Evolutionary conservation across 805 yeast species (phyloP).

Genomic region (Candida maris): DNA sequence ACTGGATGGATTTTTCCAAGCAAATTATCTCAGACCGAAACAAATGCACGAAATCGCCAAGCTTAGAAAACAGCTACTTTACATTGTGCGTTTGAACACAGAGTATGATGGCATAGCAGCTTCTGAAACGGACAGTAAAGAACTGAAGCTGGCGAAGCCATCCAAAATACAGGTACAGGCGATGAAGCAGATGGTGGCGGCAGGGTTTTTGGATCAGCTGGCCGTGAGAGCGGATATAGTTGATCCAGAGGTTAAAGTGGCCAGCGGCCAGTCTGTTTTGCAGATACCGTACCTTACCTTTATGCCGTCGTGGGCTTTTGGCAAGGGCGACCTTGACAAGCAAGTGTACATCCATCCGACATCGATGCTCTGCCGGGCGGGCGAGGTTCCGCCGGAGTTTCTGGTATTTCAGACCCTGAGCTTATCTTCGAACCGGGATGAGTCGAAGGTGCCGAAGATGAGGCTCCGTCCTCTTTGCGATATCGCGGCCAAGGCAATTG

Average conservation of each 20-base stretch:
- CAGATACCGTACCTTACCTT: constrained; percentile 65
- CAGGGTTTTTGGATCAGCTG: constrained; percentile 90
- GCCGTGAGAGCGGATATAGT: constrained; percentile 78
- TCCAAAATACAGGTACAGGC: constrained; percentile 65
- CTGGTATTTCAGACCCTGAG: constrained; percentile 71
- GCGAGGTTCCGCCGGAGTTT: constrained; percentile 75
- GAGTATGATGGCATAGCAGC: constrained; percentile 57
- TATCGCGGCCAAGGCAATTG: constrained; percentile 66
- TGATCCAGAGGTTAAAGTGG: constrained; percentile 56
- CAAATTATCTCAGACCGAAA: constrained; percentile 72
- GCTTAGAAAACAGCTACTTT: constrained; percentile 73
- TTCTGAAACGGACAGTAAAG: constrained; percentile 35
- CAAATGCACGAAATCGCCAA: constrained; percentile 81
- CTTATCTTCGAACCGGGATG: constrained; percentile 43
- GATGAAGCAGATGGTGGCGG: constrained; percentile 84
- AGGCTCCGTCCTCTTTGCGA: constrained; percentile 78
- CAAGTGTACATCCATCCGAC: constrained; percentile 77
- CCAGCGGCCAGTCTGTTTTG: constrained; percentile 54
- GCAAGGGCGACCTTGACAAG: constrained; percentile 43
- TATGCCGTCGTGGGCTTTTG: constrained; percentile 35
- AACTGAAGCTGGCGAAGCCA: constrained; percentile 63
- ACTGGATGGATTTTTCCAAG: constrained; percentile 43
- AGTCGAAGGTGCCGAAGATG: constrained; percentile 40
- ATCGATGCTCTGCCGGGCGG: constrained; percentile 57
- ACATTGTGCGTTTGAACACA: constrained; percentile 66